Percentiles rank a stretch among this genome's conserved stretches.
Evolutionary conservation across 768 basidiomycete species (phyloP).

Genomic region (Boletellus ananas): DNA sequence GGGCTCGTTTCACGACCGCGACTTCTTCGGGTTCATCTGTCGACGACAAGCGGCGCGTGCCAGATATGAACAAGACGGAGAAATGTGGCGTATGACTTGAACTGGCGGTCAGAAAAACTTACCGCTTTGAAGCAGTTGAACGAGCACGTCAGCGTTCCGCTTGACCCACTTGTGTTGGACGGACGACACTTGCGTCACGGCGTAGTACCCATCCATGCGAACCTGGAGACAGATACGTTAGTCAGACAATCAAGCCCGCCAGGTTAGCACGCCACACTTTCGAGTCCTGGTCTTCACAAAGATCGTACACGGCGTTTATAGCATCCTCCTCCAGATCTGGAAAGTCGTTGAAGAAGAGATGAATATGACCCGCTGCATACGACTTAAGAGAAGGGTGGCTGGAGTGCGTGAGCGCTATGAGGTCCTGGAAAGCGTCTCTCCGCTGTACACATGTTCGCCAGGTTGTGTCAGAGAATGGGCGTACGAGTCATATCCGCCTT

Average conservation of each 20-base stretch:
- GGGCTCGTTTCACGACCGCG: conserved; percentile 52
- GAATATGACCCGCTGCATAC: conserved; percentile 56
- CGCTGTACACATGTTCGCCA: conserved; percentile 36
- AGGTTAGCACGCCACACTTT: conserved; percentile 35
- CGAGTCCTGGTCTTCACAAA: conserved; percentile 65
- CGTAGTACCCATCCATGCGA: conserved; percentile 63
- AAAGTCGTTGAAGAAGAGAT: conserved; percentile 59
- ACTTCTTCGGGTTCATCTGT: conserved; percentile 68
- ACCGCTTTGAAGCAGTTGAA: conserved; percentile 77
- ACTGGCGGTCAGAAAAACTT: conserved; percentile 24
- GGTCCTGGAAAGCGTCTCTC: conserved; percentile 46
- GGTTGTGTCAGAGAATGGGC: conserved; percentile 6
- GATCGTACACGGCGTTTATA: conserved; percentile 74
- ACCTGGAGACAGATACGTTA: conserved; percentile 40
- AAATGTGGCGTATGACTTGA: conserved; percentile 3
- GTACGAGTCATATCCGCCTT: conserved; percentile 14
- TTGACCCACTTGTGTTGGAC: conserved; percentile 57
- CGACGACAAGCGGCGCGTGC: conserved; percentile 9
- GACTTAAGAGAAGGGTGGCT: conserved; percentile 46
- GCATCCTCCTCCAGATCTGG: conserved; percentile 70
- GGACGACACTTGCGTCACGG: conserved; percentile 49
- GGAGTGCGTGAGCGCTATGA: conserved; percentile 54
- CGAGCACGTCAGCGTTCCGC: conserved; percentile 68
- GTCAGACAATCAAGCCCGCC: conserved; percentile 4
- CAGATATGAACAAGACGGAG: conserved; percentile 19